Evolutionary conservation across 2,329 filamentous ascomycete species (phyloP), one percentile per base, ranked within the genome.

Genomic region (Calonectria montana): DNA sequence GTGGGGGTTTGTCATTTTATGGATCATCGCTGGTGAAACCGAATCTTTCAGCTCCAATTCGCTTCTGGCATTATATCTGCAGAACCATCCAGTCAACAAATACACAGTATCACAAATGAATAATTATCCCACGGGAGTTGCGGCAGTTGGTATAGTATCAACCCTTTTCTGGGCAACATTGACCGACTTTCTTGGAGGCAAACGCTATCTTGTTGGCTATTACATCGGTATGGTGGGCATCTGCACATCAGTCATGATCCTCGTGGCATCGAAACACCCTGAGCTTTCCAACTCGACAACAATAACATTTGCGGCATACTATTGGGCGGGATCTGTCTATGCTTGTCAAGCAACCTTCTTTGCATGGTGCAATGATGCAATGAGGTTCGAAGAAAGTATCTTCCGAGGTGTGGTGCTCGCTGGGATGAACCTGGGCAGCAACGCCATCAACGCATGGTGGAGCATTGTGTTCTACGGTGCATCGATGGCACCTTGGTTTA

Each of bases 311-410:
- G 91, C 81, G 0, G 91, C 91, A 4, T 94, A 93, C 76, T 94
- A 94, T 80, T 92, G 90, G 89, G 91, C 92, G 0, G 93, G 93
- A 1, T 85, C 88, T 4, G 91, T 94, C 0, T 94, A 94, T 75
- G 92, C 92, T 0, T 93, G 92, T 77, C 92, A 94, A 81, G 92
- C 93, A 0, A 93, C 91, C 0, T 94, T 94, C 76, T 94, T 94
- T 75, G 92, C 93, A 0, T 94, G 92, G 92, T 92, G 91, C 25
- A 94, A 94, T 75, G 92, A 94, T 76, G 90, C 91, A 2, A 89
- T 93, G 84, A 87, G 91, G 9, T 88, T 89, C 67, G 89, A 93
- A 76, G 89, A 93, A 71, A 88, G 89, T 23, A 87, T 91, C 55
- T 88, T 92, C 75, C 86, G 93, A 4, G 90, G 88, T 2, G 87